Base-by-base conservation (phyloP, 352 stramenopile species). In the Globisporangium canariense region DNA sequence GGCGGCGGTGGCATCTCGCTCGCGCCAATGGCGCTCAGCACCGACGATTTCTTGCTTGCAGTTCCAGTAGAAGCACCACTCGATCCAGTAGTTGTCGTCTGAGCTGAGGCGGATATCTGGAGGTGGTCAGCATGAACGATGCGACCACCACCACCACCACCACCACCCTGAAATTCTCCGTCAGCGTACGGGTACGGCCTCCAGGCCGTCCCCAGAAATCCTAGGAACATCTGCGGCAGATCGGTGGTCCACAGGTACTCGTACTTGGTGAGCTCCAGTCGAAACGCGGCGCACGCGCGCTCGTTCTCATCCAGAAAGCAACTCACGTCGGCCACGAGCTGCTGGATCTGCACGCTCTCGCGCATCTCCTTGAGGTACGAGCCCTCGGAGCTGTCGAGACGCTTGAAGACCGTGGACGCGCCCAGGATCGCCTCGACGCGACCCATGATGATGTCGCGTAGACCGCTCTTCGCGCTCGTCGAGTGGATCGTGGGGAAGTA, bases 211-310 rank as follows among this genome's bases (percentile, higher is more conserved):
- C 67, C 55, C 1, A 97, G 74, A 65, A 98, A 98, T 51, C 86
- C 61, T 1, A 74, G 46, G 40, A 98, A 98, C 79, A 97, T 96
- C 25, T 88, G 74, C 13, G 93, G 70, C 32, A 98, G 68, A 52
- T 98, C 90, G 2, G 91, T 97, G 11, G 79, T 94, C 91, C 91
- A 98, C 10, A 98, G 64, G 69, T 98, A 97, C 53, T 96, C 88
- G 66, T 97, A 98, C 63, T 96, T 96, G 10, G 73, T 81, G n/a
- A 97, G 77, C 20, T 93, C 80, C 7, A 70, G 47, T 20, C 86
- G 81, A 50, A 85, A 93, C 2, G 82, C 74, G 4, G 73, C 62
- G 16, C 81, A 89, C 6, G 78, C 75, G 7, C 70, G 70, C 55
- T 97, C 88, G 41, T 94, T 97, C 8, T 80, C 68, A 51, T 96